phyloP scores from a whole-genome alignment of 2,329 filamentous ascomycete genomes.

The Trichoderma koningii region DNA sequence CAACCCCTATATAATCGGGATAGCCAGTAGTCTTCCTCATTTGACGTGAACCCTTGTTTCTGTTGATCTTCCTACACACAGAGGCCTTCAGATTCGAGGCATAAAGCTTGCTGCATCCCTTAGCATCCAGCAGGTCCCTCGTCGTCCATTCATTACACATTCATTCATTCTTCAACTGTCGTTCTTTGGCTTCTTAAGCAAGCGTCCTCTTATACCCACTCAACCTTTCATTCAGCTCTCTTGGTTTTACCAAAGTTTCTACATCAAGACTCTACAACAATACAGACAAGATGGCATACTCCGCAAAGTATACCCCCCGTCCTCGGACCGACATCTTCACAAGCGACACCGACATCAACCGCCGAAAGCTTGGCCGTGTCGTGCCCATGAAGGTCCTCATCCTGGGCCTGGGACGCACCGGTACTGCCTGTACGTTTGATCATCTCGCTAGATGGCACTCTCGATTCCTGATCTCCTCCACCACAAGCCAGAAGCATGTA shows the following conservation, averaged over 20 bases:
- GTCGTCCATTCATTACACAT: background rate
- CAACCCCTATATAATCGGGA: background rate
- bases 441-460: background rate
- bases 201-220: background rate
- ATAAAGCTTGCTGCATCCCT: background rate
- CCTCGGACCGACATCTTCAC: slow-evolving; percentile 64
- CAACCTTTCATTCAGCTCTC: background rate
- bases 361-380: slow-evolving; percentile 62
- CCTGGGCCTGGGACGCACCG: slow-evolving; percentile 69
- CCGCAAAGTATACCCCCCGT: slow-evolving; percentile 36
- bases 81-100: background rate
- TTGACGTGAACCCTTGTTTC: background rate
- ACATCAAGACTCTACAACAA: background rate
- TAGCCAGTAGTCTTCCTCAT: background rate
- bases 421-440: slow-evolving; percentile 62
- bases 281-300: slow-evolving; percentile 35
- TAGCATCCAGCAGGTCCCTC: background rate
- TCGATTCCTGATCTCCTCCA: background rate
- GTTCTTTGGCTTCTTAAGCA: background rate
- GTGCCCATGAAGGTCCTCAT: slow-evolving; percentile 69
- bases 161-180: background rate
- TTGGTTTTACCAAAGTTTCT: background rate
- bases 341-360: slow-evolving; percentile 67
- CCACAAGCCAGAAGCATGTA: background rate
- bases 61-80: background rate